Conservation (phyloP, 78 protist genomes). For the Polysphondylium violaceum region DNA sequence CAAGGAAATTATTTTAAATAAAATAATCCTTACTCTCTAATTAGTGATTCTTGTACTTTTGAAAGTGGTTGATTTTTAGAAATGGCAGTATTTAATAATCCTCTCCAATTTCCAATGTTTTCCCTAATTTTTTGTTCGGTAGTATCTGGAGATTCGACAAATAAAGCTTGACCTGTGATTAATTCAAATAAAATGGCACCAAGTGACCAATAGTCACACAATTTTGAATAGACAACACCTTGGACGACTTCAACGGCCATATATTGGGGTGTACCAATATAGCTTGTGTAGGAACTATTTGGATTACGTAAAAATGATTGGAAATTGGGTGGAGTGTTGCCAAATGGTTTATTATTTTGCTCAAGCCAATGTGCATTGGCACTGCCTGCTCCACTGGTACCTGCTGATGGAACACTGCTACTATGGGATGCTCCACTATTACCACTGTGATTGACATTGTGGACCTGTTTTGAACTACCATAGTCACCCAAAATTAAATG, state of each 20-base stretch:
- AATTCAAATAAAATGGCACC: slow-evolving; percentile 69
- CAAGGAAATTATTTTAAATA: neutral
- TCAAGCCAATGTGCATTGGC: neutral
- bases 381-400: slow-evolving; percentile 4
- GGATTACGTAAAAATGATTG: slow-evolving; percentile 60
- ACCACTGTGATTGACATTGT: neutral
- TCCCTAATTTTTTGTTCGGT: slow-evolving; percentile 76
- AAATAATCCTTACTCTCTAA: slow-evolving; percentile 65
- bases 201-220: slow-evolving; percentile 76
- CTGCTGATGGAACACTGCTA: neutral
- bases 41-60: slow-evolving; percentile 57
- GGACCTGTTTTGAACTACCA: slow-evolving; percentile 88
- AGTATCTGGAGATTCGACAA: slow-evolving; percentile 78
- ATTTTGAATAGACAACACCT: slow-evolving; percentile 60
- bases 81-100: slow-evolving; percentile 65
- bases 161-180: slow-evolving; percentile 39
- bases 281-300: slow-evolving; percentile 43
- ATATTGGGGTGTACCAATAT: slow-evolving; percentile 78
- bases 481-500: slow-evolving; percentile 91
- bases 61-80: slow-evolving; percentile 37
- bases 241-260: slow-evolving; percentile 81
- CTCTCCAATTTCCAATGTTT: slow-evolving; percentile 82
- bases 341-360: neutral
- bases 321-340: slow-evolving; percentile 72
- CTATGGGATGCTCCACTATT: neutral